Percentiles rank a stretch among this genome's conserved stretches.
phyloP scores from a whole-genome alignment of 164 flowering plant genomes.

The Tetrastigma voinierianum region DNA sequence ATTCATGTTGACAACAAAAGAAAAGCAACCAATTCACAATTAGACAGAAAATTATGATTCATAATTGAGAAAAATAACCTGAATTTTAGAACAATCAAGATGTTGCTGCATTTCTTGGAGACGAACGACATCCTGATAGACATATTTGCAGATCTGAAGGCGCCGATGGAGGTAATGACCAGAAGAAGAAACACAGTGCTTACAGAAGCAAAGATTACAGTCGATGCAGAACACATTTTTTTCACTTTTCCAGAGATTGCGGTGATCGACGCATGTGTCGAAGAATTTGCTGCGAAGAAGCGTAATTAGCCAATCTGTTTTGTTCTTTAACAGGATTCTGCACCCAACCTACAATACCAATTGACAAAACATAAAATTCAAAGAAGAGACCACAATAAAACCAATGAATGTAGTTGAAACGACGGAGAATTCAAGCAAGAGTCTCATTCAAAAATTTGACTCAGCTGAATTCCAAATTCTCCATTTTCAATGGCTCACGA shows the following conservation, averaged over 20 bases:
- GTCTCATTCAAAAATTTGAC: too few relatives aligned
- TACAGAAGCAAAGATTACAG: constrained; percentile 47
- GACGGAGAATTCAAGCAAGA: too few relatives aligned
- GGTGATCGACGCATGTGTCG: constrained; percentile 33
- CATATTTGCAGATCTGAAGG: constrained; percentile 71
- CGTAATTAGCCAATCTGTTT: constrained; percentile 27
- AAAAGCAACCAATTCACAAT: too few relatives aligned
- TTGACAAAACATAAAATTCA: not conserved
- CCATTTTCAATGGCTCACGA: too few relatives aligned
- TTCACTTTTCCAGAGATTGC: constrained; percentile 46
- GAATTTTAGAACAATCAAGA: constrained; percentile 65
- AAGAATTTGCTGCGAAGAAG: constrained; percentile 39
- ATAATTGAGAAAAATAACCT: constrained; percentile 29
- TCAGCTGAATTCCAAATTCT: too few relatives aligned
- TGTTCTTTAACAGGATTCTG: constrained; percentile 12
- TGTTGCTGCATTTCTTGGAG: constrained; percentile 58
- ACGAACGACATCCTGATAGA: constrained; percentile 68
- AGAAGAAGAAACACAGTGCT: constrained; percentile 45
- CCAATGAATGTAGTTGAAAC: too few relatives aligned
- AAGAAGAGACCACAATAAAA: not conserved
- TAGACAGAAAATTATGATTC: too few relatives aligned
- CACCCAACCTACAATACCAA: constrained; percentile 21
- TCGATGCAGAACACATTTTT: constrained; percentile 66
- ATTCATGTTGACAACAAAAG: too few relatives aligned
- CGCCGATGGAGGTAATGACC: constrained; percentile 33